Conservation (phyloP, 768 basidiomycete genomes). For the Auriscalpium orientale region DNA sequence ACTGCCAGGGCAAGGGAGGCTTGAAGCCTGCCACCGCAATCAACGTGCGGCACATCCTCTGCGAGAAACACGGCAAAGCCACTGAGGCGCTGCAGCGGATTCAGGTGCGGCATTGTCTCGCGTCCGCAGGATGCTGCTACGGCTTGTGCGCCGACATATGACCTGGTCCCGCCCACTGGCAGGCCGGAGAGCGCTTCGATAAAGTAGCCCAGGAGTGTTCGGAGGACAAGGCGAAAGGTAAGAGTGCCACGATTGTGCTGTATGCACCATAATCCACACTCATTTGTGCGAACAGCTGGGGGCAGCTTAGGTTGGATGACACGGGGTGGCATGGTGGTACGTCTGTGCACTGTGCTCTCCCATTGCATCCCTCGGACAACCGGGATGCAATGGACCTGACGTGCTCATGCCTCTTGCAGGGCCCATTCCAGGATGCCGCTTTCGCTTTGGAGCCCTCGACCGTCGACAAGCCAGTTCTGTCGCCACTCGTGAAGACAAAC, state of each 20-base stretch:
- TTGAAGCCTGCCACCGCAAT: slow-evolving; percentile 76
- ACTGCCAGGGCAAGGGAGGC: slow-evolving; percentile 41
- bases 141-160: background rate
- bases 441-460: slow-evolving; percentile 75
- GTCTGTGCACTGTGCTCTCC: slow-evolving; percentile 15
- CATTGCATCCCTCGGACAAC: background rate
- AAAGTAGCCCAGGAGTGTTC: slow-evolving; percentile 88
- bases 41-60: slow-evolving; percentile 82
- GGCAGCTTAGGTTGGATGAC: slow-evolving; percentile 85
- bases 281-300: slow-evolving; percentile 44
- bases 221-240: slow-evolving; percentile 86
- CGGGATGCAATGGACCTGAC: background rate
- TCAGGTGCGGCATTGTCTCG: slow-evolving; percentile 56
- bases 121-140: too few species aligned
- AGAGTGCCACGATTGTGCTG: background rate
- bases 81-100: slow-evolving; percentile 74
- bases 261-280: background rate
- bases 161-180: slow-evolving; percentile 13
- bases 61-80: slow-evolving; percentile 80
- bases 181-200: slow-evolving; percentile 78
- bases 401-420: slow-evolving; percentile 26
- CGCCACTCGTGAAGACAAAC: slow-evolving; percentile 72
- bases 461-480: slow-evolving; percentile 68
- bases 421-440: slow-evolving; percentile 81
- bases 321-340: slow-evolving; percentile 77